These are phyloP conservation scores for Cutaneotrichosporon sp. DNA, from an alignment of 1,284 basidiomycete species.

Conservation along the genomic window DNA sequence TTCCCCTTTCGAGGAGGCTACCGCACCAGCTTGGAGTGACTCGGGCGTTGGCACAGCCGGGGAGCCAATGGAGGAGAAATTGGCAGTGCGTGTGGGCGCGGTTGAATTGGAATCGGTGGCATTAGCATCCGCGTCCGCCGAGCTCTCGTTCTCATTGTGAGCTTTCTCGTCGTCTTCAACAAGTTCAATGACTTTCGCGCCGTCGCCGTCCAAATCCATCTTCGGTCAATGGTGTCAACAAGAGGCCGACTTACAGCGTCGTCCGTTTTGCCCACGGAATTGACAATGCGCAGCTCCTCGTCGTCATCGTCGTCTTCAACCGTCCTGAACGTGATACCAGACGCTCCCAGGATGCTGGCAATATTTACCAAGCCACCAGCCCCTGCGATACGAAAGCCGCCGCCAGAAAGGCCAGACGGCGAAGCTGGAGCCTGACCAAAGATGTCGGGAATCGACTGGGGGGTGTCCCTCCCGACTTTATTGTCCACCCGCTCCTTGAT, in stretches of 20 bases:
- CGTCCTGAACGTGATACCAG: conserved; percentile 39
- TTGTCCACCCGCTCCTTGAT: conserved; percentile 75
- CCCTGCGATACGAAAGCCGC: conserved; percentile 38
- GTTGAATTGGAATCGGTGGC: conserved; percentile 3
- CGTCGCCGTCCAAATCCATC: conserved; percentile 7
- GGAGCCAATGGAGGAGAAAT: conserved; percentile 41
- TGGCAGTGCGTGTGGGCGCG: conserved; percentile 17
- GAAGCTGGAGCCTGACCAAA: conserved; percentile 31
- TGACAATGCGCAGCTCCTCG: conserved; percentile 28
- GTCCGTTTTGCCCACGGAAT: conserved; percentile 3
- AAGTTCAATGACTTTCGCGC: conserved; percentile 19
- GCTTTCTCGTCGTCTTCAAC: conserved; percentile 53
- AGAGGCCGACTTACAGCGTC: conserved; percentile 2
- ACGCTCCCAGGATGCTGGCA: conserved; percentile 44
- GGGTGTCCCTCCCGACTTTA: conserved; percentile 56
- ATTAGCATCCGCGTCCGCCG: conserved; percentile 57
- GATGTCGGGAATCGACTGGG: conserved; percentile 48
- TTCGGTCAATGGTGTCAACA: neutral
- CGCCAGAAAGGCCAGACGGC: conserved; percentile 13
- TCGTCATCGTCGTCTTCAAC: conserved; percentile 41
- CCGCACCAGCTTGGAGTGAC: conserved; percentile 19
- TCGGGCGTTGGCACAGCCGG: conserved; percentile 36
- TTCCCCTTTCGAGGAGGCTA: neutral
- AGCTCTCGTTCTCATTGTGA: conserved; percentile 54
- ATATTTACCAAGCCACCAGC: conserved; percentile 44